Conservation (phyloP, 192 early-diverging fungal species). For the Podila horticola region DNA sequence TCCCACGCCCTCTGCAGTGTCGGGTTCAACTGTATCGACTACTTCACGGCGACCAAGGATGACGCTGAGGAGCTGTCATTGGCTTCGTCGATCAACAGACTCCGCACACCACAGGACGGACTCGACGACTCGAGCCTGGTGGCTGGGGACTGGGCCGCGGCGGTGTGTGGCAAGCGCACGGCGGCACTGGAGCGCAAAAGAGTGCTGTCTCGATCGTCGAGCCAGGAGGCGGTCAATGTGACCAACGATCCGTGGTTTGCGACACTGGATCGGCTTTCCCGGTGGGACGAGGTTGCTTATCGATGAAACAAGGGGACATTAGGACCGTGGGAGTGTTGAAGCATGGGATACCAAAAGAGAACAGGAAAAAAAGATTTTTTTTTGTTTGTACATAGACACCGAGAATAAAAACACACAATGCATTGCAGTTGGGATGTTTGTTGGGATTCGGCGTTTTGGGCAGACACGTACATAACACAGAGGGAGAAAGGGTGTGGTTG, state of each 20-base stretch:
- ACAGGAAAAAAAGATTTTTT: too few species aligned
- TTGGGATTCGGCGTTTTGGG: too few species aligned
- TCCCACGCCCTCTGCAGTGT: conserved; percentile 27
- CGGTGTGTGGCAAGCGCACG: conserved; percentile 7
- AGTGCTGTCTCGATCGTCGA: neutral
- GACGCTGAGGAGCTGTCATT: neutral
- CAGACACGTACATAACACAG: neutral
- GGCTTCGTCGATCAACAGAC: neutral
- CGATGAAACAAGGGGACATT: neutral
- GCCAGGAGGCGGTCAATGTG: neutral
- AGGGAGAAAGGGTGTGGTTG: neutral
- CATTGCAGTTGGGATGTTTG: too few species aligned
- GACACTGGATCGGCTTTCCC: conserved; percentile 5
- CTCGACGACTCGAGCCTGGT: neutral
- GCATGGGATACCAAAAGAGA: too few species aligned
- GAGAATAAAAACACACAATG: too few species aligned
- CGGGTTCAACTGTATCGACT: conserved; percentile 36
- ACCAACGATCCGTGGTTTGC: conserved; percentile 1
- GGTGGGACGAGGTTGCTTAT: conserved; percentile 20
- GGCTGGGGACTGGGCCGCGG: conserved; percentile 2
- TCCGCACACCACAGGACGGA: neutral
- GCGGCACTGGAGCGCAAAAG: conserved; percentile 6
- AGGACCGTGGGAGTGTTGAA: too few species aligned
- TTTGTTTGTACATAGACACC: too few species aligned
- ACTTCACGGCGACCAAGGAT: conserved; percentile 2